phyloP scores from a whole-genome alignment of 2,329 filamentous ascomycete species.

The Dactylella cylindrospora region DNA sequence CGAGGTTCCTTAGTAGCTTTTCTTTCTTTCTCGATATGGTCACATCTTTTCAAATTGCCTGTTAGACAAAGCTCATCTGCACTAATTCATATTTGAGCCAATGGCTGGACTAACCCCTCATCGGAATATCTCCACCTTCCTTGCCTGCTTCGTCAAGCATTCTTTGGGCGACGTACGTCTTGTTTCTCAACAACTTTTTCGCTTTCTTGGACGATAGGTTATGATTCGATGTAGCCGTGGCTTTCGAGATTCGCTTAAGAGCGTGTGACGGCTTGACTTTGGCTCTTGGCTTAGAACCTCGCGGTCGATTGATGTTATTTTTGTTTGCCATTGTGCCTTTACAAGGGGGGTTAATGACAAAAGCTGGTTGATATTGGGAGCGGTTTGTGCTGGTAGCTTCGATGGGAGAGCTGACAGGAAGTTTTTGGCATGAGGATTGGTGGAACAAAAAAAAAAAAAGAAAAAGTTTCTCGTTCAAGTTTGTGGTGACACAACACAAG shows the following conservation, averaged over 20 bases:
- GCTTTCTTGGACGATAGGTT: slow-evolving; percentile 33
- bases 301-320: slow-evolving; percentile 32
- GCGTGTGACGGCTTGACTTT: slow-evolving; percentile 27
- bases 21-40: slow-evolving; percentile 34
- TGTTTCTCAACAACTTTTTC: slow-evolving; percentile 30
- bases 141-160: slow-evolving; percentile 26
- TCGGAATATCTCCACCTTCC: slow-evolving; percentile 22
- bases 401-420: too few relatives aligned
- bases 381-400: too few relatives aligned
- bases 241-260: slow-evolving; percentile 25
- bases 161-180: slow-evolving; percentile 27
- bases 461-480: too few relatives aligned
- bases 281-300: slow-evolving; percentile 21
- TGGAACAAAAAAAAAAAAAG: too few relatives aligned
- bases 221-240: slow-evolving; percentile 24
- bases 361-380: too few relatives aligned
- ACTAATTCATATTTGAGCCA: background rate
- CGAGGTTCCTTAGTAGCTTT: slow-evolving; percentile 32
- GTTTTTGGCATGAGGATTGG: too few relatives aligned
- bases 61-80: background rate
- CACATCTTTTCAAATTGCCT: slow-evolving; percentile 7
- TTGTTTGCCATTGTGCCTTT: slow-evolving; percentile 36
- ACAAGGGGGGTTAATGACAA: too few relatives aligned
- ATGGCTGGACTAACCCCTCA: slow-evolving; percentile 22
- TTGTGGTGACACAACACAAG: too few relatives aligned